Conservation (phyloP, 2,329 filamentous ascomycete species). For the Beauveria scarabaeidicola region DNA sequence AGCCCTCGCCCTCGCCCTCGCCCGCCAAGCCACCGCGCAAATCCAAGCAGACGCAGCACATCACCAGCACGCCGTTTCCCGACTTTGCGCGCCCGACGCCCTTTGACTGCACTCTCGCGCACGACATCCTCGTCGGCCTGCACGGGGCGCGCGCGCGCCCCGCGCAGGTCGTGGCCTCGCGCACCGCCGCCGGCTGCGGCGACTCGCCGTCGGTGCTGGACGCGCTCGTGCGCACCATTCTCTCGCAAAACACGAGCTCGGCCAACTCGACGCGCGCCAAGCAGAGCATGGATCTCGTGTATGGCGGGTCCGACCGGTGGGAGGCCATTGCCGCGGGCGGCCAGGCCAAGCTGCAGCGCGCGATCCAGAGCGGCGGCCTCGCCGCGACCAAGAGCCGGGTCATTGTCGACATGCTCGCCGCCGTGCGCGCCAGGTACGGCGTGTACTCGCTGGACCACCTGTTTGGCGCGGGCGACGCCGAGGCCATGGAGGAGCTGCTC, state of each 20-base stretch:
- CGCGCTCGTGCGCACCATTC: slow-evolving; percentile 42
- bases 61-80: slow-evolving; percentile 51
- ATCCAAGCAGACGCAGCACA: slow-evolving; percentile 2
- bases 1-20: not conserved
- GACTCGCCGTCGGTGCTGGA: slow-evolving; percentile 42
- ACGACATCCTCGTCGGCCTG: slow-evolving; percentile 50
- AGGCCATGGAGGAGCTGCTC: slow-evolving; percentile 42
- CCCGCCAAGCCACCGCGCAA: not conserved
- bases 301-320: slow-evolving; percentile 37
- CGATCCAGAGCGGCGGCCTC: slow-evolving; percentile 64
- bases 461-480: slow-evolving; percentile 32
- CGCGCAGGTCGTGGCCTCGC: slow-evolving; percentile 50
- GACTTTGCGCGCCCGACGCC: slow-evolving; percentile 56
- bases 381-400: slow-evolving; percentile 64
- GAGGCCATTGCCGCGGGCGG: slow-evolving; percentile 32
- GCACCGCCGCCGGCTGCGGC: slow-evolving; percentile 55
- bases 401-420: slow-evolving; percentile 59
- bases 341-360: slow-evolving; percentile 36
- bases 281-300: slow-evolving; percentile 35
- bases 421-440: slow-evolving; percentile 43
- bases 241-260: slow-evolving; percentile 46
- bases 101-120: slow-evolving; percentile 61
- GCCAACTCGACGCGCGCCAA: slow-evolving; percentile 52
- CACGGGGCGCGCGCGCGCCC: slow-evolving; percentile 60
- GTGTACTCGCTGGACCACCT: slow-evolving; percentile 41